A percentile compares a stretch with the other conserved stretches of the same genome.
Evolutionary conservation across 768 basidiomycete species (phyloP).

Genomic region (Dentipellis fragilis): DNA sequence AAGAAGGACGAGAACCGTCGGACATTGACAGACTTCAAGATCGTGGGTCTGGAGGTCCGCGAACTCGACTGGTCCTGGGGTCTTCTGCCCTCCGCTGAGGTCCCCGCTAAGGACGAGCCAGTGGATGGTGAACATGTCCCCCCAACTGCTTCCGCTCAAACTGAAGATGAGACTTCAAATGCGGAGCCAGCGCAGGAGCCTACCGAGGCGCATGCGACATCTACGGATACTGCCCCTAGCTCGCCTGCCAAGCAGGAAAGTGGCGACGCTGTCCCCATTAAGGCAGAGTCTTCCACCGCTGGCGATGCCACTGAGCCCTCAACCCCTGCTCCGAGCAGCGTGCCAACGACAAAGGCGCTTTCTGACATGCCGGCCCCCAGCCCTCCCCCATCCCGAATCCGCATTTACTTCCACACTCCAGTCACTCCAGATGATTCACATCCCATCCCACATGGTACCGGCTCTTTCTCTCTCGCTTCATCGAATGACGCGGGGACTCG

Average conservation of each 20-base stretch:
- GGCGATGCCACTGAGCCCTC: background rate
- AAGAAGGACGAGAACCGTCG: slow-evolving; percentile 85
- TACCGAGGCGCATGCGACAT: background rate
- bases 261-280: background rate
- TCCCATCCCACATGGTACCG: slow-evolving; percentile 56
- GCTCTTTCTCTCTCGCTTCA: slow-evolving; percentile 29
- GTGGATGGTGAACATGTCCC: slow-evolving; percentile 23
- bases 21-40: slow-evolving; percentile 97
- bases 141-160: slow-evolving; percentile 20
- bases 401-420: slow-evolving; percentile 89
- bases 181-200: slow-evolving; percentile 4
- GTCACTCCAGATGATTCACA: slow-evolving; percentile 74
- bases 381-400: slow-evolving; percentile 68
- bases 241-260: too few species aligned
- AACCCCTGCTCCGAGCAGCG: too few species aligned
- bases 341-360: background rate
- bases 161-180: slow-evolving; percentile 3
- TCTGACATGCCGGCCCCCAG: slow-evolving; percentile 17
- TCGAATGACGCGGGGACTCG: slow-evolving; percentile 41
- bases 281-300: background rate
- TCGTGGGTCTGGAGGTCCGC: slow-evolving; percentile 79
- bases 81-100: slow-evolving; percentile 28
- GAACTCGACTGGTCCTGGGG: slow-evolving; percentile 89
- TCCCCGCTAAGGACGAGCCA: slow-evolving; percentile 16
- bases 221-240: background rate